Base-by-base conservation (phyloP, 495 filamentous ascomycete species). In the Hypomontagnella submonticulosa region DNA sequence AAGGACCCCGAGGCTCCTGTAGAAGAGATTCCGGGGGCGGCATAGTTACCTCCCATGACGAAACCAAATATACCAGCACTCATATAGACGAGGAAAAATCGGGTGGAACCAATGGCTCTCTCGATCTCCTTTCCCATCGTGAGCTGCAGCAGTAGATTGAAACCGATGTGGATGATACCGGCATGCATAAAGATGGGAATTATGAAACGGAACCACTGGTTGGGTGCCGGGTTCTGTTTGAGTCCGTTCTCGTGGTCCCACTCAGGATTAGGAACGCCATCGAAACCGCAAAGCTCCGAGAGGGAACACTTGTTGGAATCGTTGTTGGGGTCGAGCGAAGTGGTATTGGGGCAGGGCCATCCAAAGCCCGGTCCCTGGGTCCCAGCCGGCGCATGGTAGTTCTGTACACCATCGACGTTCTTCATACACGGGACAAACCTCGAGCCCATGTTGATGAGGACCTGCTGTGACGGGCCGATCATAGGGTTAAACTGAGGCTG, bases 121-220 rank as follows among this genome's bases (percentile, higher is more conserved):
- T 99, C 95, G 87, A 99, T 95, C 61, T 97, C 95, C 1, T 85
- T 83, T 11, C 92, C 96, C 63, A 97, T 84, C 2, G 88, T 90
- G 63, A 97, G 76, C 72, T 99, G 95, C 6, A 97, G 84, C 3
- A 97, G 81, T 79, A 98, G 82, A 73, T 99, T 99, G 84, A 97
- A 97, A 10, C 85, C 89, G 59, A 99, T 96, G 77, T 99, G 95
- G 63, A 99, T 86, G 40, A 99, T 77, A 4, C 95, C 95, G 20
- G 90, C 92, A 71, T 99, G 95, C 61, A 97, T 75, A 80, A 99
- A 99, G 57, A 99, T 98, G 43, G 95, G 95, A 13, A 88, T 78
- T 73, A 99, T 97, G 78, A 99, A 97, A 49, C 95, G 88, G 73
- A 86, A 99, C 95, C 95, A 98, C 74, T 99, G 95, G 69, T 97